Percentiles rank a stretch among this genome's conserved stretches.
Conservation (phyloP, 257 asterid genomes). For the Solanum corneliomulleri region DNA sequence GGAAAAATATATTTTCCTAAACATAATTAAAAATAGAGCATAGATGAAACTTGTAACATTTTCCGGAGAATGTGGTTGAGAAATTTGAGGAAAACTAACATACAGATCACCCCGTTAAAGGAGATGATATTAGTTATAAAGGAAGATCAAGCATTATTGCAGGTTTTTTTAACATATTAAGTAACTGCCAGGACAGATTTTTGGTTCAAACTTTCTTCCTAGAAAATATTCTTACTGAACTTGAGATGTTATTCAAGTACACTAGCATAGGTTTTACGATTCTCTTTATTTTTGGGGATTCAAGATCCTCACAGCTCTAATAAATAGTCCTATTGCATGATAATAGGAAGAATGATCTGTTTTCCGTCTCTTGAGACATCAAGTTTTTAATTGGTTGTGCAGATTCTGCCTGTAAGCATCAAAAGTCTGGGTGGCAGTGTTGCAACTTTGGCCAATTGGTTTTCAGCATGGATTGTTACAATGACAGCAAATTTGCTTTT, state of each 20-base stretch:
- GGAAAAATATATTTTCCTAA: not conserved
- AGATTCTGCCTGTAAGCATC: constrained; percentile 87
- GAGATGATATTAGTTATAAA: not conserved
- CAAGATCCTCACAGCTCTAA: not conserved
- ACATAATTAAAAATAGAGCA: not conserved
- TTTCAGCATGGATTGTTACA: constrained; percentile 59
- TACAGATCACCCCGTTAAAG: not conserved
- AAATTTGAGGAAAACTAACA: not conserved
- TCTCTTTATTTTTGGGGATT: not conserved
- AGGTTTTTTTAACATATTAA: not conserved
- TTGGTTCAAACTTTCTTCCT: not conserved
- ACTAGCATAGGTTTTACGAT: not conserved
- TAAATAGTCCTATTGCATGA: not conserved
- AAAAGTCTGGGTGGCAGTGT: constrained; percentile 92
- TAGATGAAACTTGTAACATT: not conserved
- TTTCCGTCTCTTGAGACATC: not conserved
- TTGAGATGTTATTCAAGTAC: not conserved
- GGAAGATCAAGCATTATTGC: not conserved
- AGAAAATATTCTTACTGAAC: not conserved
- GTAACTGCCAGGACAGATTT: not conserved
- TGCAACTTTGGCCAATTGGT: constrained; percentile 81
- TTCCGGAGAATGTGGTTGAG: not conserved
- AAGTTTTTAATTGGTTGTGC: constrained; percentile 1
- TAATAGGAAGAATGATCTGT: not conserved
- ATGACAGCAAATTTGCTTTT: constrained; percentile 77